Evolutionary conservation across 805 yeast genomes (phyloP).

Genomic region (Yarrowia bubula): DNA sequence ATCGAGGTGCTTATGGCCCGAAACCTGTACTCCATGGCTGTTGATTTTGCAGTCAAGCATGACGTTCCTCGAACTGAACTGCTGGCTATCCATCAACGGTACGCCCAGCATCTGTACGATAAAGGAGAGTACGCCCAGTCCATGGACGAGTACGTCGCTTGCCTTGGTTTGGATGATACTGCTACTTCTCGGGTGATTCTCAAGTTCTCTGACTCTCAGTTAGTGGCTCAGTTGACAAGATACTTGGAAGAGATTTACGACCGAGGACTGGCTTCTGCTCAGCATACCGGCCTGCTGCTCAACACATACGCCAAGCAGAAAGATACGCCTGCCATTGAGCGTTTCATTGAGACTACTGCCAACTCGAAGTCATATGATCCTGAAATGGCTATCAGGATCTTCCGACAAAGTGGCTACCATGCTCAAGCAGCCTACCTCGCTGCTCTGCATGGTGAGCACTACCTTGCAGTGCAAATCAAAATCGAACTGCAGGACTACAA

Average conservation of each 20-base stretch:
- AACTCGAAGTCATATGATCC: constrained; percentile 49
- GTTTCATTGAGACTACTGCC: constrained; percentile 46
- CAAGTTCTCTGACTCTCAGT: constrained; percentile 73
- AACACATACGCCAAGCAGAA: constrained; percentile 79
- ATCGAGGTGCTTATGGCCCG: constrained; percentile 66
- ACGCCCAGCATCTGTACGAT: constrained; percentile 70
- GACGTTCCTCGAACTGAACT: constrained; percentile 38
- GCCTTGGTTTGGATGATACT: constrained; percentile 41
- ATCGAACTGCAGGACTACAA: constrained; percentile 62
- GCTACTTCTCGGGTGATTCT: constrained; percentile 71
- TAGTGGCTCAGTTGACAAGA: constrained; percentile 59
- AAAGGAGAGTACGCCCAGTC: constrained; percentile 68
- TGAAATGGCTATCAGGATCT: constrained; percentile 61
- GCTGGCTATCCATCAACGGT: constrained; percentile 50
- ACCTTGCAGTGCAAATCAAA: constrained; percentile 70
- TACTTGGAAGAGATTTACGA: constrained; percentile 63
- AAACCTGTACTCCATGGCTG: constrained; percentile 70
- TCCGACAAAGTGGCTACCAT: constrained; percentile 68
- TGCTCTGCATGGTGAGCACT: constrained; percentile 67
- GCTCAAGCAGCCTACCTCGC: constrained; percentile 69
- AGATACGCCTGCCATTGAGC: constrained; percentile 53
- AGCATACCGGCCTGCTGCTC: constrained; percentile 76
- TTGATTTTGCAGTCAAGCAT: constrained; percentile 54
- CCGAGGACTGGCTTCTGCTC: constrained; percentile 58
- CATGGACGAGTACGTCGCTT: constrained; percentile 66